A percentile compares a stretch with the other conserved stretches of the same genome.
Conservation (phyloP, 305 asterid genomes). For the Fraxinus ornus region DNA sequence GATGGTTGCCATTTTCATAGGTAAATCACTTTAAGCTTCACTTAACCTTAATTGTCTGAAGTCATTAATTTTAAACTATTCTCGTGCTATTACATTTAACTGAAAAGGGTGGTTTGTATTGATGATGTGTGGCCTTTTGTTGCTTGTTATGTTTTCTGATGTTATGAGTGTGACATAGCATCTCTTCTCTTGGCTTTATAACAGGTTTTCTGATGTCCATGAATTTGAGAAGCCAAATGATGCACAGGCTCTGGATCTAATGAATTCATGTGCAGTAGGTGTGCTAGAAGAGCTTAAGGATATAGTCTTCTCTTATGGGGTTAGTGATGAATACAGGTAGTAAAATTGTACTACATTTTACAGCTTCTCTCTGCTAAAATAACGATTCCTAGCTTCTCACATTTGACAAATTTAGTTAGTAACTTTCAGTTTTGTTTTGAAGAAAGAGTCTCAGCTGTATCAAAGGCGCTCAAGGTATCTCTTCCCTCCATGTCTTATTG, state of each 20-base stretch:
- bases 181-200: slow-evolving; percentile 13
- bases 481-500: not conserved
- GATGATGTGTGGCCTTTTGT: not conserved
- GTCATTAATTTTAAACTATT: not conserved
- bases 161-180: not conserved
- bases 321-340: slow-evolving; percentile 85
- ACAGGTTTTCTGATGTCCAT: slow-evolving; percentile 69
- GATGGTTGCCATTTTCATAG: slow-evolving; percentile 96
- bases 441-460: slow-evolving; percentile 63
- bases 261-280: slow-evolving; percentile 75
- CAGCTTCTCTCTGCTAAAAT: slow-evolving; percentile 19
- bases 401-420: slow-evolving; percentile 25
- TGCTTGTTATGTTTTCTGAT: not conserved
- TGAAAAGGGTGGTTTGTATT: not conserved
- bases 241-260: slow-evolving; percentile 65
- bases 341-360: slow-evolving; percentile 17
- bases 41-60: not conserved
- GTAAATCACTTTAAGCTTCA: slow-evolving; percentile 31
- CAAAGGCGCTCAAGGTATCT: slow-evolving; percentile 64
- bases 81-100: not conserved
- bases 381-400: not conserved
- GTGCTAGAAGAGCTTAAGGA: slow-evolving; percentile 71
- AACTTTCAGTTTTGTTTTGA: slow-evolving; percentile 70
- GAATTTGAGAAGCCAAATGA: slow-evolving; percentile 88
- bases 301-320: slow-evolving; percentile 76